Base-by-base conservation (phyloP, 2,329 filamentous ascomycete species). In the Cladorrhinum sp. region DNA sequence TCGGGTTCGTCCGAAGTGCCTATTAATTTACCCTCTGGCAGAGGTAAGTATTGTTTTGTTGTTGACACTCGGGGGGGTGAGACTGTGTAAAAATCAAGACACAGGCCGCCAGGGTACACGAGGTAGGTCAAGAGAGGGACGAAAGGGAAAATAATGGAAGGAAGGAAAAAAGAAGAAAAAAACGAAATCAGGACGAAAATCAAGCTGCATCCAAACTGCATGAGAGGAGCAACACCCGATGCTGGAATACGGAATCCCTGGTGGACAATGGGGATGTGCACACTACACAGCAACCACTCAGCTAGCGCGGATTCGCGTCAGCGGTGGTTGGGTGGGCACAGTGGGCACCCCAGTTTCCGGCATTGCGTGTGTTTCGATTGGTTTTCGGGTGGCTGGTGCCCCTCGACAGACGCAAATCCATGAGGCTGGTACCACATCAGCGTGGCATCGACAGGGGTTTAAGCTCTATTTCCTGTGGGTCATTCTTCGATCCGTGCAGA, bases 21-120 rank as follows among this genome's bases (percentile, higher is more conserved):
- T 28, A n/a, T 61, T 66, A n/a, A 63, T 66, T 66, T 65, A 65
- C 63, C 65, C 62, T 42, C 16, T 3, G 16, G 36, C 36, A 56
- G 55, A 30, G 46, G 23, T 4, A 23, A 50, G 16, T 49, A 53
- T 55, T 50, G 55, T 46, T 48, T 46, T 55, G 58, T 46, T 55
- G 28, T 14, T 46, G 39, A 46, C 39, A 46, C 16, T 46, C 39
- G 16, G 39, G 18, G 24, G 50, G 24, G 26, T 28, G 50, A 30
- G 16, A 18, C 28, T 28, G 16, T 33, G 50, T 53, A 24, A 53
- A 28, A 39, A 55, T 26, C 33, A 39, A 55, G 53, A 24, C 24
- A 46, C n/a, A 20, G 8, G 21, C 48, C 48, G 51, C 21, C 24
- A 36, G 26, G 20, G n/a, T 53, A 23, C 33, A 30, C 26, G 14